A percentile compares a stretch with the other conserved stretches of the same genome.
Evolutionary conservation across 192 early-diverging fungal genomes (phyloP).

Genomic region (Radiomyces spectabilis): DNA sequence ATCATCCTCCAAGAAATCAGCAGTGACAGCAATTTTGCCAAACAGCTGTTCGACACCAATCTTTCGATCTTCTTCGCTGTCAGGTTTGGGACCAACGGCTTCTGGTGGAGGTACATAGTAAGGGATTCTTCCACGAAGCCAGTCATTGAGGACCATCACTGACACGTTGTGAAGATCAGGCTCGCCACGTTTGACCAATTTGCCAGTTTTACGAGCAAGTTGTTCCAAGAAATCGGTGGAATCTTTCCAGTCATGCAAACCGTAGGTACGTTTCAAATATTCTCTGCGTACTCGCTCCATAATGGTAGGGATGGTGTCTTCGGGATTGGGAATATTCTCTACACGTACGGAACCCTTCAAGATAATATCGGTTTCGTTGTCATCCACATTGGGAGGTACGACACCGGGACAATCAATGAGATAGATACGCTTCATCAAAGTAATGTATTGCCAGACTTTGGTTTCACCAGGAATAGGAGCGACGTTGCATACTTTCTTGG

Average conservation of each 20-base stretch:
- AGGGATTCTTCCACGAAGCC: constrained; percentile 95
- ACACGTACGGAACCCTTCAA: constrained; percentile 93
- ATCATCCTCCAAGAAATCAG: constrained; percentile 82
- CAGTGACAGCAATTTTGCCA: constrained; percentile 82
- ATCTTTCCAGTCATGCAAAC: constrained; percentile 77
- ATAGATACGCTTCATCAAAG: constrained; percentile 96
- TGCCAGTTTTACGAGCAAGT: constrained; percentile 79
- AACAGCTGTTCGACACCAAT: constrained; percentile 79
- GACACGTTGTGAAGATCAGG: constrained; percentile 87
- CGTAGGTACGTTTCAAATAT: constrained; percentile 91
- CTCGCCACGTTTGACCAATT: constrained; percentile 93
- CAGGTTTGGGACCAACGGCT: constrained; percentile 11
- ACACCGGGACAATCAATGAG: constrained; percentile 99
- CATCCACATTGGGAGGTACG: constrained; percentile 79
- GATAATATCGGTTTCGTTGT: constrained; percentile 92
- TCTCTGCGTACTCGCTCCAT: constrained; percentile 78
- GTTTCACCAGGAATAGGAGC: constrained; percentile 99
- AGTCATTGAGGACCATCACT: constrained; percentile 98
- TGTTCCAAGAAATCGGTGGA: constrained; percentile 87
- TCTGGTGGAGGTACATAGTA: constrained; percentile 83
- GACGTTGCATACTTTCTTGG: constrained; percentile 96
- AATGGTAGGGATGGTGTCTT: constrained; percentile 84
- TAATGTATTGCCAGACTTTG: constrained; percentile 98
- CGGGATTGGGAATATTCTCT: constrained; percentile 83
- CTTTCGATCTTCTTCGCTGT: constrained; percentile 6